Evolutionary conservation across 2,329 filamentous ascomycete genomes (phyloP), one percentile per base, ranked within the genome.

Genomic region (Fusarium verticillioides): DNA sequence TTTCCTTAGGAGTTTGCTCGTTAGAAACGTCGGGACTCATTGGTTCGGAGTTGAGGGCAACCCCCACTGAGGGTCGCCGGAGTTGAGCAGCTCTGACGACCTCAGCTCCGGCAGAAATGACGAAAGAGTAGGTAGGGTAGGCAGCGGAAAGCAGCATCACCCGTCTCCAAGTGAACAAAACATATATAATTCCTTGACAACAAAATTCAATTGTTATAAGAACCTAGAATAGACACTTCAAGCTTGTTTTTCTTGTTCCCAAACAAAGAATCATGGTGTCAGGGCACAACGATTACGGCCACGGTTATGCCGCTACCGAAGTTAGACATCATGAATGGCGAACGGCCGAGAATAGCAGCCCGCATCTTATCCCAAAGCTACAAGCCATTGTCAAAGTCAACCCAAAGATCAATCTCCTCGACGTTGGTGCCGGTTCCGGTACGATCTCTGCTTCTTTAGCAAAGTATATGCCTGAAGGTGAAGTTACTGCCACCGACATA

Each of bases 351-450:
- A 82, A 82, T 34, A 84, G 83, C 63, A 85, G 85, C 8, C 76
- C 78, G n/a, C 83, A 85, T 73, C 78, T 87, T 2, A 62, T 87
- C 2, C 83, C 84, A 1, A 77, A 83, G 59, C 79, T 87, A 43
- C 57, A 75, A 26, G 37, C 71, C 21, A 63, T 73, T 21, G 75
- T 36, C 3, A 58, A 59, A 16, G 52, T 58, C 2, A 81, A 83
- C n/a, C 77, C 81, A 10, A 70, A 78, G 1, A 77, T 84, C 50
- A 78, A 75, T 36, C 78, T 88, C 28, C 81, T 88, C 42, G 86
- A 87, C 57, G 81, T 87, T 15, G 86, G 86, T 46, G 85, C 85
- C 62, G 86, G 86, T 0, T 84, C 86, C 2, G 86, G 85, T 5
- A 86, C 84, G 36, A 87, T 88, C 74, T 85, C 85, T 8, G 78